Base-by-base conservation (phyloP, 805 yeast genomes). In the Monosporozyma servazzii region DNA sequence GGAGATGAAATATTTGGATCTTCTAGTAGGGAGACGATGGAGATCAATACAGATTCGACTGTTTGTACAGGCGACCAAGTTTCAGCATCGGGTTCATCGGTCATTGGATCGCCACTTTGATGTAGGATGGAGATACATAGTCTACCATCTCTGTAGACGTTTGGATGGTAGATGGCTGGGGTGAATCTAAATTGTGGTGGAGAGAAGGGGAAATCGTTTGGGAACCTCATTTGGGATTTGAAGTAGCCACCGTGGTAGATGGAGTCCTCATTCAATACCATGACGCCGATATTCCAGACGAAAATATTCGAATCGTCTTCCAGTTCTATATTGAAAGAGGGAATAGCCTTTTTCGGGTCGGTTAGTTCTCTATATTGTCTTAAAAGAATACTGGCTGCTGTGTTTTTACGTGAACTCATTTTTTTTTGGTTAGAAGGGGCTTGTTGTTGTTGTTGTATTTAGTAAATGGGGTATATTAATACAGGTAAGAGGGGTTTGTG, bases 41-140 rank as follows among this genome's bases (percentile, higher is more conserved):
- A 86, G 51, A 91, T 85, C 62, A 91, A 77, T 9, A 91, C 96
- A 31, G 86, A 75, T 70, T 91, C 97, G 9, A 88, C 97, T 23
- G 93, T 84, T 72, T 90, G 96, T 2, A 88, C 93, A 2, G 90
- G 95, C 20, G 86, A 80, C 97, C 97, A 89, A 18, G 95, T 89
- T 71, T 90, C 97, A 52, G 84, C 84, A 61, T 88, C 96, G 2
- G 90, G 91, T 68, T 90, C 96, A 58, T 88, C 96, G 37, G 87
- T 79, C 48, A 91, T 84, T 18, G 86, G 86, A 65, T 89, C 96
- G 23, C 96, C 97, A 17, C 91, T 86, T 58, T 84, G 87, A 69
- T 91, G 98, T 54, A 91, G 75, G 56, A 91, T 91, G 49, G 96
- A 88, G 54, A 90, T 89, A 74, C 98, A 91, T 46, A 93, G 75